phyloP scores from a whole-genome alignment of 2,329 filamentous ascomycete species.

The Rhynchosporium graminicola region DNA sequence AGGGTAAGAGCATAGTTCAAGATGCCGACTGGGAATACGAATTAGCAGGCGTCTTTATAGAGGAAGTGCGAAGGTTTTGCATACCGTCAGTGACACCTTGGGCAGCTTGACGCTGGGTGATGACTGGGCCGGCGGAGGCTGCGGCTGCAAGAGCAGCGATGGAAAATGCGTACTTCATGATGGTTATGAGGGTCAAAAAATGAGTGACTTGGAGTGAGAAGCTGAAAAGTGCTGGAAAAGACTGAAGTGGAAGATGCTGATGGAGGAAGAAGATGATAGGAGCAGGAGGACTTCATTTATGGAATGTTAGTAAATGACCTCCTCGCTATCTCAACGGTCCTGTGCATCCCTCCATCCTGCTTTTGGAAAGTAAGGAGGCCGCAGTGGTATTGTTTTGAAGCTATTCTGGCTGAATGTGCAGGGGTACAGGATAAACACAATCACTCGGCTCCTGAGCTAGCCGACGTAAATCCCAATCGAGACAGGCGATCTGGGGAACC shows the following conservation, averaged over 20 bases:
- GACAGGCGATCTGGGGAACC: conserved; percentile 15
- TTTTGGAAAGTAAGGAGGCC: neutral
- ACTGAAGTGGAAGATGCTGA: conserved; percentile 3
- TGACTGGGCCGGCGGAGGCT: conserved; percentile 27
- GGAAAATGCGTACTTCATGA: conserved; percentile 31
- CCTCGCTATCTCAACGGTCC: neutral
- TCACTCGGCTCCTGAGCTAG: conserved; percentile 9
- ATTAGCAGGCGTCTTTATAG: neutral
- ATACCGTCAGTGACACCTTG: conserved; percentile 25
- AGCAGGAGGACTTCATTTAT: neutral
- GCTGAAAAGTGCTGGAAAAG: conserved; percentile 11
- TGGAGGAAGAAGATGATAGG: neutral
- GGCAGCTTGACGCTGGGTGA: conserved; percentile 20
- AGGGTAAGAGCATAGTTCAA: conserved; percentile 52
- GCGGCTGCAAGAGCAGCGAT: conserved; percentile 29
- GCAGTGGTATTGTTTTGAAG: conserved; percentile 19
- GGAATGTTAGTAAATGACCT: neutral
- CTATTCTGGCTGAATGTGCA: neutral
- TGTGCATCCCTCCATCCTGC: neutral
- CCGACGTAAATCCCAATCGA: conserved; percentile 3
- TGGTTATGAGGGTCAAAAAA: conserved; percentile 19
- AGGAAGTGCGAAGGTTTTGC: neutral
- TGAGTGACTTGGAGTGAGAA: conserved; percentile 13
- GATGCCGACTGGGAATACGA: conserved; percentile 36
- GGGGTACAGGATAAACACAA: neutral